These are phyloP conservation scores for Mrakia hoshinonis DNA, from an alignment of 768 basidiomycete genomes.

Conservation along the genomic window DNA sequence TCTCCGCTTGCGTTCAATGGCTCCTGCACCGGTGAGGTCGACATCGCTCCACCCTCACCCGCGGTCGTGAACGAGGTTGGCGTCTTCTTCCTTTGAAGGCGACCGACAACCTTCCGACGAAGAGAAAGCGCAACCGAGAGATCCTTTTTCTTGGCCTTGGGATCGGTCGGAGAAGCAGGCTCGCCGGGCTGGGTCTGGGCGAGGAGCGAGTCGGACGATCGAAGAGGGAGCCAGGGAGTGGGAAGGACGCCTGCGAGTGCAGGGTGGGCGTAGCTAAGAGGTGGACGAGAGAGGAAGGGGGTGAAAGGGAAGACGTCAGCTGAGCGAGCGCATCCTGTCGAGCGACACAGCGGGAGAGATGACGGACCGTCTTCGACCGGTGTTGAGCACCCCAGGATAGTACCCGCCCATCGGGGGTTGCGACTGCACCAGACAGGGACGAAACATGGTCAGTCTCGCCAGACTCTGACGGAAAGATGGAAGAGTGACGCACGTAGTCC, in stretches of 20 bases:
- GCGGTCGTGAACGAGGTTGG: background rate
- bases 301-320: background rate
- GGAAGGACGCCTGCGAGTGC: constrained; percentile 88
- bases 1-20: constrained; percentile 5
- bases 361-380: constrained; percentile 24
- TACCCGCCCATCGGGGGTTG: constrained; percentile 96
- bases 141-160: background rate
- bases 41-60: background rate
- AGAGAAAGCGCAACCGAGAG: constrained; percentile 19
- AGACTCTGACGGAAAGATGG: constrained; percentile 13
- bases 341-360: background rate
- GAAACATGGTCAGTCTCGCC: background rate
- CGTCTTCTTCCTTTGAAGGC: background rate
- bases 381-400: constrained; percentile 81
- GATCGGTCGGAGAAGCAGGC: background rate
- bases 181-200: background rate
- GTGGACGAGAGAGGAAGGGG: background rate
- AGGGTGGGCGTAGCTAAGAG: constrained; percentile 76
- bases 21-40: background rate
- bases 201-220: background rate
- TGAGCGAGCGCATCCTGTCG: background rate
- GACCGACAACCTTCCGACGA: background rate
- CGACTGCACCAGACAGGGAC: constrained; percentile 48
- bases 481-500: constrained; percentile 58
- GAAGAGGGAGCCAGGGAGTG: constrained; percentile 75